These are phyloP conservation scores for Syncephalis plumigaleata DNA, from an alignment of 371 early-diverging fungal genomes.

Conservation along the genomic window DNA sequence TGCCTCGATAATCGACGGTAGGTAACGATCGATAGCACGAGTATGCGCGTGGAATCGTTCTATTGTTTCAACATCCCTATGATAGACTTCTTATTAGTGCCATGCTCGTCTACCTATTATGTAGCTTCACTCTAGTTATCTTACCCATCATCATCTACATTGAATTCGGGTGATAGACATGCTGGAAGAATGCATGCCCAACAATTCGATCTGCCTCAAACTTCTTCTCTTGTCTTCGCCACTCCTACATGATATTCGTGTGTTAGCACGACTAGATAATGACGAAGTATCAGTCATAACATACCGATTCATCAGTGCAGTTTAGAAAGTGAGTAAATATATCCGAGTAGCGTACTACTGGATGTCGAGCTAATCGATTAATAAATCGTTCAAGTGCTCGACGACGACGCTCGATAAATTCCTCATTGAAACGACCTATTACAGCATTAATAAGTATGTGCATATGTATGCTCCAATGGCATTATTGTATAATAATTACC, in stretches of 20 bases:
- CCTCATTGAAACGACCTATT: slow-evolving; percentile 21
- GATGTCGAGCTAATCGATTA: slow-evolving; percentile 20
- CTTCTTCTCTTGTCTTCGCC: slow-evolving; percentile 16
- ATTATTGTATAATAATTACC: slow-evolving; percentile 4
- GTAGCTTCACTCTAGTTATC: no score
- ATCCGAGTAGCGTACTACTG: slow-evolving; percentile 21
- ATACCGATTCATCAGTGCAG: slow-evolving; percentile 14
- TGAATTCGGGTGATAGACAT: slow-evolving; percentile 26
- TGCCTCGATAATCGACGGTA: slow-evolving; percentile 16
- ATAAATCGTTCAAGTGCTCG: slow-evolving; percentile 18
- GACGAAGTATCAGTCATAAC: no score
- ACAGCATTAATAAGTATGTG: no score
- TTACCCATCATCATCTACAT: slow-evolving; percentile 21
- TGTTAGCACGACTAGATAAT: background rate
- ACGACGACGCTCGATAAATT: slow-evolving; percentile 20
- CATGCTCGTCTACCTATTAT: no score
- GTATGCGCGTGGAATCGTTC: slow-evolving; percentile 17
- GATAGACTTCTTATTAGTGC: no score
- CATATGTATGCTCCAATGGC: background rate
- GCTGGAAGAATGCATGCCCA: slow-evolving; percentile 17
- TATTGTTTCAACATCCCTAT: slow-evolving; percentile 18
- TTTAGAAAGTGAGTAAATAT: slow-evolving; percentile 20
- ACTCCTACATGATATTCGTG: slow-evolving; percentile 10
- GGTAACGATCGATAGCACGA: slow-evolving; percentile 14
- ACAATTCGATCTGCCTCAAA: slow-evolving; percentile 17